Evolutionary conservation across 495 filamentous ascomycete species (phyloP), one percentile per base, ranked within the genome.

Genomic region (Pyrenula massariospora): DNA sequence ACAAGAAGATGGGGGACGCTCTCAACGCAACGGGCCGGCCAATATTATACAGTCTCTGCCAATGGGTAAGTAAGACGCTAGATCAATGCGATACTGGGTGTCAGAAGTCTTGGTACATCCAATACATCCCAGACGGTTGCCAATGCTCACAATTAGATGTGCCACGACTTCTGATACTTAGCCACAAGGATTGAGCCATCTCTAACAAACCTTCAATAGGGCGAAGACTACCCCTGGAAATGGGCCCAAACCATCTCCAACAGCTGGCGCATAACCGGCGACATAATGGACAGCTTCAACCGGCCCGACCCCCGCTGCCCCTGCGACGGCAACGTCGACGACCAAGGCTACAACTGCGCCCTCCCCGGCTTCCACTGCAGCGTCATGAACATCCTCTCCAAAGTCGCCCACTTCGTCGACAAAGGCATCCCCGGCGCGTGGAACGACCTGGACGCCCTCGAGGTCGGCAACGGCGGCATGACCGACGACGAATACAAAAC

Each of bases 31-130:
- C 76, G 1, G 74, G 75, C 47, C 69, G 80, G 22, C 74, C 73
- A 0, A 86, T 89, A 50, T 67, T 85, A 48, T 89, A 84, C 65
- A 78, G 73, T 22, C 68, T 86, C 10, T 87, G 82, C 66, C 70
- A 79, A 55, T 83, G 82, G 81, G 31, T 42, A 42, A 42, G 31
- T 8, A 79, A 42, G 15, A 5, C 31, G 31, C 8, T 42, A 5
- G 50, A 66, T 71, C 55, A 64, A 60, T 20, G 66, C 31, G n/a
- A n/a, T n/a, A n/a, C n/a, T n/a, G n/a, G n/a, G n/a, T n/a, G n/a
- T n/a, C n/a, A n/a, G n/a, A n/a, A n/a, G n/a, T n/a, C n/a, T n/a
- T n/a, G n/a, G n/a, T n/a, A n/a, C n/a, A n/a, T n/a, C n/a, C n/a
- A n/a, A n/a, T n/a, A n/a, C n/a, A n/a, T n/a, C n/a, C n/a, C n/a